Base-by-base conservation (phyloP, 2,329 filamentous ascomycete genomes). In the Thelonectria discophora region DNA sequence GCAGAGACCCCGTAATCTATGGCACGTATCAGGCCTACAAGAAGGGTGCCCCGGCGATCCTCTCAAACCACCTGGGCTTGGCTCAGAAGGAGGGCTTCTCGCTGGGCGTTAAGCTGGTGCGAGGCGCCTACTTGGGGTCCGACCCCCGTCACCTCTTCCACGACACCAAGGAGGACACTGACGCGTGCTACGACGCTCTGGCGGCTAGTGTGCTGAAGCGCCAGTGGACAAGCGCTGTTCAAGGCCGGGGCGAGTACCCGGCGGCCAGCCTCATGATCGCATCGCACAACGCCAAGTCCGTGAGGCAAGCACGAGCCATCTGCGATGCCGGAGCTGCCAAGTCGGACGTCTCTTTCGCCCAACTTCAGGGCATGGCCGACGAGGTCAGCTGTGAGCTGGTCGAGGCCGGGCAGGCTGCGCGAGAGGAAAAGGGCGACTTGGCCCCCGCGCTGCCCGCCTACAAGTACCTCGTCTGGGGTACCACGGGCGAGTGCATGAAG, bases 291-390 rank as follows among this genome's bases (percentile, higher is more conserved):
- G 85, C 86, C 50, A 84, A 85, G 42, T 92, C 90, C 4, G 89
- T 97, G 9, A 79, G 82, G 21, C 81, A 79, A 50, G 85, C 85
- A 13, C 83, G 84, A 21, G 79, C 77, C 12, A 76, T 89, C 24
- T 79, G 85, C 59, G 81, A 82, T 67, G 75, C 71, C 7, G 79
- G 79, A 12, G 72, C 71, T 9, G 78, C 79, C 64, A 77, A 77
- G 71, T 77, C 76, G 0, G 73, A 74, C 21, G 71, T 80, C 45
- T 75, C 77, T 0, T 81, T 79, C 48, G 81, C 91, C 3, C 94
- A 97, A 79, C 85, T 97, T 1, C 91, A 94, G 80, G 94, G 94
- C 42, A 98, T 98, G 94, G 94, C 94, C 1, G 94, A 98, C 69
- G 94, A 97, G 74, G 88, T 98, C 54, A 93, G 90, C 74, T 89